These are phyloP conservation scores for Scopulariopsis brevicaulis DNA, from an alignment of 2,329 filamentous ascomycete species.

Conservation along the genomic window DNA sequence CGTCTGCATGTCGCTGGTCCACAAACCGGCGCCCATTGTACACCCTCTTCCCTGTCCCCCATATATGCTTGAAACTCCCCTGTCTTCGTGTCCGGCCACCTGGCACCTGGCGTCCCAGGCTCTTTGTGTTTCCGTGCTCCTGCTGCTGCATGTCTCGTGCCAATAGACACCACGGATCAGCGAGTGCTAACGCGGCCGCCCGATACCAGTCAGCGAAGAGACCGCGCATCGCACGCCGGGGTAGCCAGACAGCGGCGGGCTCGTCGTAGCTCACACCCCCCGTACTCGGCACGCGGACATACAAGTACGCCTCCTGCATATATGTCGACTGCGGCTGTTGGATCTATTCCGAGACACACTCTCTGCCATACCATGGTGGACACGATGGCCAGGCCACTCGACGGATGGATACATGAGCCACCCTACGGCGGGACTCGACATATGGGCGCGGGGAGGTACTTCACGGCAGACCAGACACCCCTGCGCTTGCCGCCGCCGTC, in stretches of 20 bases:
- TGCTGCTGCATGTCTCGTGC: background rate
- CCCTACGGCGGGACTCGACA: slow-evolving; percentile 15
- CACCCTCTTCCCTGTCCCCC: background rate
- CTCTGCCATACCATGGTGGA: slow-evolving; percentile 19
- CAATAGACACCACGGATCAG: background rate
- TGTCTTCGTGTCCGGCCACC: background rate
- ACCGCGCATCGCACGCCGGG: background rate
- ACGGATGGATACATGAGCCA: slow-evolving; percentile 13
- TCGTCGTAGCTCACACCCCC: background rate
- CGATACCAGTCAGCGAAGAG: slow-evolving; percentile 1
- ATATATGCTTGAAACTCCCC: background rate
- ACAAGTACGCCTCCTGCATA: background rate
- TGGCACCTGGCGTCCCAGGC: slow-evolving; percentile 1
- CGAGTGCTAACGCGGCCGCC: slow-evolving; percentile 1
- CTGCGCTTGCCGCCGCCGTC: slow-evolving; percentile 15
- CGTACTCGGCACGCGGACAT: background rate
- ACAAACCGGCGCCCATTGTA: background rate
- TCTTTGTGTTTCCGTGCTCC: background rate
- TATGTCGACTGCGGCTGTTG: slow-evolving; percentile 20
- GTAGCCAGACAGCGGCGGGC: background rate
- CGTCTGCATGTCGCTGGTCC: background rate
- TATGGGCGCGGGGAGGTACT: slow-evolving; percentile 11
- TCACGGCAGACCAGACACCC: slow-evolving; percentile 13
- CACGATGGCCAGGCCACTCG: slow-evolving; percentile 22
- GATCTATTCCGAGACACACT: slow-evolving; percentile 13